Conservation (phyloP, 768 basidiomycete species). For the Hirschioporus abietinus region DNA sequence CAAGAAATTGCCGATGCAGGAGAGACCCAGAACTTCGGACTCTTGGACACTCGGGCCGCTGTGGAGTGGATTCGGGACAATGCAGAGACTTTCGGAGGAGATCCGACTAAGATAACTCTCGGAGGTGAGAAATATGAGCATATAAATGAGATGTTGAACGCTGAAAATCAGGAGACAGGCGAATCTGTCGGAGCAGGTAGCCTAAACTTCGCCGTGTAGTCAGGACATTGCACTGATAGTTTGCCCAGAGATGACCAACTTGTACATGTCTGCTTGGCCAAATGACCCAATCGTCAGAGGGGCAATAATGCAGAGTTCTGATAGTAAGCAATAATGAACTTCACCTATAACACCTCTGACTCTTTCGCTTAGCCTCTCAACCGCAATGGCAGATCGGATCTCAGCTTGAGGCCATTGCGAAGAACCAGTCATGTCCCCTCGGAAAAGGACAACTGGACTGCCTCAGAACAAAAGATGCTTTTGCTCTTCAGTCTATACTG, state of each 20-base stretch:
- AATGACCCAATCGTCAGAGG: constrained; percentile 18
- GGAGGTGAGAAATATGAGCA: constrained; percentile 12
- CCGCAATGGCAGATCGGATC: constrained; percentile 19
- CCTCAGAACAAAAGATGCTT: constrained; percentile 17
- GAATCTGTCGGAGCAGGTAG: constrained; percentile 20
- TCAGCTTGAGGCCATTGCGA: constrained; percentile 16
- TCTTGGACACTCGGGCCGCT: constrained; percentile 22
- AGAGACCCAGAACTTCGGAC: constrained; percentile 22
- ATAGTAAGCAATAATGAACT: constrained; percentile 15
- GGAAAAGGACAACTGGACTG: constrained; percentile 18
- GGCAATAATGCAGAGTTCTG: constrained; percentile 22
- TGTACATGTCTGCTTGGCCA: constrained; percentile 17
- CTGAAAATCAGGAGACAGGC: constrained; percentile 6
- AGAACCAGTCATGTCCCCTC: constrained; percentile 18
- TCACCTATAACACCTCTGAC: not conserved
- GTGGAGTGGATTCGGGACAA: constrained; percentile 30
- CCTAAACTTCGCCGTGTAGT: not conserved
- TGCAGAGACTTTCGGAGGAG: constrained; percentile 29
- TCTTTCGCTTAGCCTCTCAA: constrained; percentile 16
- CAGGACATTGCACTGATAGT: not conserved
- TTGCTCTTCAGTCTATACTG: constrained; percentile 16
- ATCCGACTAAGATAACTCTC: constrained; percentile 22
- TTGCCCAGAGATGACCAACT: constrained; percentile 17
- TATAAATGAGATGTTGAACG: not conserved
- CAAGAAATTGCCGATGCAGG: constrained; percentile 19